phyloP scores from a whole-genome alignment of 768 basidiomycete species.

The Podaxis pistillaris region DNA sequence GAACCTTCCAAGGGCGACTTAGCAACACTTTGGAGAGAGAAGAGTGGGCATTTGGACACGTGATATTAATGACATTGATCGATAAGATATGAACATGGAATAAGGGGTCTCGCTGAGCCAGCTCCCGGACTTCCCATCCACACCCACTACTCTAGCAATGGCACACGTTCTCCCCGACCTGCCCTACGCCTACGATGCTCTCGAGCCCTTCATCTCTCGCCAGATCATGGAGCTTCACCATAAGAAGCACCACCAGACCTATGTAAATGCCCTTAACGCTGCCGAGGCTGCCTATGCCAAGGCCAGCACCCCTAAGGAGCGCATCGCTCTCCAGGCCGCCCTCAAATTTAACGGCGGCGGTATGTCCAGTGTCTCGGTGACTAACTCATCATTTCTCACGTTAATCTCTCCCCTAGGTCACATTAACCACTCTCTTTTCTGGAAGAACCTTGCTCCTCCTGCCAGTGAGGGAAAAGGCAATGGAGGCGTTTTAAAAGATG shows the following conservation, averaged over 20 bases:
- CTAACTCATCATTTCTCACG: not conserved
- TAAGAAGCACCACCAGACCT: conserved; percentile 87
- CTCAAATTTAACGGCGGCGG: conserved; percentile 99
- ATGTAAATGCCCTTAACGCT: conserved; percentile 92
- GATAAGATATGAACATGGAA: conserved; percentile 3
- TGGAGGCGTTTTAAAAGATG: conserved; percentile 64
- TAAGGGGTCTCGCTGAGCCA: not conserved
- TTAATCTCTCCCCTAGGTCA: conserved; percentile 51
- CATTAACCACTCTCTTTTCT: conserved; percentile 96
- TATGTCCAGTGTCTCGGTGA: conserved; percentile 23
- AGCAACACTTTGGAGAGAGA: not conserved
- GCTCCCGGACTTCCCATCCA: not conserved
- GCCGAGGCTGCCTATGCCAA: conserved; percentile 84
- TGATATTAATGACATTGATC: not conserved
- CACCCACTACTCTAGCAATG: conserved; percentile 22
- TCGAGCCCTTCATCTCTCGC: conserved; percentile 89
- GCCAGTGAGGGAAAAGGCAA: conserved; percentile 30
- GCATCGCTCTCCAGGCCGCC: conserved; percentile 85
- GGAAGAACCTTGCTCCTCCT: conserved; percentile 91
- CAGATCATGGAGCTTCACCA: conserved; percentile 96
- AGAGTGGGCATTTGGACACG: not conserved
- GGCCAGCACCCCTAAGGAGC: conserved; percentile 62
- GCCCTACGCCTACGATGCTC: conserved; percentile 74
- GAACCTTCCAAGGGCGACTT: not conserved
- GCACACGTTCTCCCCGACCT: conserved; percentile 54